Base-by-base conservation (phyloP, 225 moss, liverwort and hornwort species). In the Polytrichum formosum region DNA sequence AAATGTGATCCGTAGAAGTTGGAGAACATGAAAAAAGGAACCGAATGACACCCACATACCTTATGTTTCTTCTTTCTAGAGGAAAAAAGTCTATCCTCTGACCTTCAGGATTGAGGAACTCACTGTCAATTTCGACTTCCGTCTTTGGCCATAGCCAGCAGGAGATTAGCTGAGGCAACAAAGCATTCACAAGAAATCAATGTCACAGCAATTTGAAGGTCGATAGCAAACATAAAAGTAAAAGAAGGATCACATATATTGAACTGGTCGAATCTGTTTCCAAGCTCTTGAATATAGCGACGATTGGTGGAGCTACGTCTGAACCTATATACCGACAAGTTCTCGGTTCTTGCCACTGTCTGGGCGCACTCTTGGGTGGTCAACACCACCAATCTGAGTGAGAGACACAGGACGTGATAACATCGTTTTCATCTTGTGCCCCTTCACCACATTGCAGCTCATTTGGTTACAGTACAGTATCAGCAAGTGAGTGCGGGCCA, bases 361-460 rank as follows among this genome's bases (percentile, higher is more conserved):
- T 61, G 60, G 60, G 60, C 23, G 60, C 60, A 55, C 55, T 16
- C 4, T 16, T 18, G 29, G 17, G 55, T 20, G 20, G 55, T 5
- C 60, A 26, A 61, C 21, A 26, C 61, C 61, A 62, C 61, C 61
- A 19, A 56, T 56, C 56, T 35, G 20, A 6, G 7, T 21, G 56
- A 5, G 26, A 23, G 10, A 13, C 26, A 10, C 23, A 62, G 9
- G 21, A 21, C 23, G 22, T 7, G 61, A 26, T 7, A 62, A 27
- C 6, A 7, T 22, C 26, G 10, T 62, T 13, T 62, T 17, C 23
- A 26, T 25, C 26, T 21, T 13, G 2, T 25, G 61, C 23, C 61
- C 61, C 61, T 62, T 21, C 53, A 70, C 46, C 66, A 65, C 37
- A 61, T 31, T 23, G 58, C 26, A 54, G 70, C 66, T 30, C 31